Percentiles rank a stretch among this genome's conserved stretches.
Evolutionary conservation across 495 filamentous ascomycete genomes (phyloP).

Genomic region (Aspergillus coremiiformis): DNA sequence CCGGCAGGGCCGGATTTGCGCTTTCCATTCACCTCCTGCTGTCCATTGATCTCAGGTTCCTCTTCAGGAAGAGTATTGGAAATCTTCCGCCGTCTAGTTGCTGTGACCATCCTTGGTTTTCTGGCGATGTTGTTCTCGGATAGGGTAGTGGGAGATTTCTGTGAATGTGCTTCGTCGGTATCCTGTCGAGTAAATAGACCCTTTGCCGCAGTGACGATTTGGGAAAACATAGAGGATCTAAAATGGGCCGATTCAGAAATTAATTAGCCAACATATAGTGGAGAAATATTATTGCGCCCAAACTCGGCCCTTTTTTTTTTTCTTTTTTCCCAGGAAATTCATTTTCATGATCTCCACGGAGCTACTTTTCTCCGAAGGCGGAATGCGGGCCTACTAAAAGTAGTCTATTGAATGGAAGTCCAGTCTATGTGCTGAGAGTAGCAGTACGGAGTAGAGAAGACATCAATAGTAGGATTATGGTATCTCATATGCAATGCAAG

Average conservation of each 20-base stretch:
- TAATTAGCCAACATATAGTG: neutral
- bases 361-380: conserved; percentile 29
- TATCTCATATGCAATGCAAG: neutral
- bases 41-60: conserved; percentile 15
- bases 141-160: conserved; percentile 15
- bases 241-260: neutral
- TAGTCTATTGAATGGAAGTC: neutral
- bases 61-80: conserved; percentile 8
- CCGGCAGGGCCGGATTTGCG: conserved; percentile 24
- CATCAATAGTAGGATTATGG: too few species aligned
- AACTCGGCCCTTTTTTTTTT: conserved; percentile 3
- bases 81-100: conserved; percentile 26
- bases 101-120: conserved; percentile 32
- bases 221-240: conserved; percentile 35
- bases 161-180: conserved; percentile 13
- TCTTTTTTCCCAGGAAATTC: conserved; percentile 8
- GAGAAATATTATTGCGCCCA: conserved; percentile 15
- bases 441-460: too few species aligned
- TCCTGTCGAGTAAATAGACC: conserved; percentile 33
- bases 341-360: conserved; percentile 30
- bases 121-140: conserved; percentile 5
- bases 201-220: conserved; percentile 40
- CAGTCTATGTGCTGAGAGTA: neutral
- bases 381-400: conserved; percentile 5
- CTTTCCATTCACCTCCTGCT: conserved; percentile 23